Base-by-base conservation (phyloP, 2,329 filamentous ascomycete species). In the Arthrobotrys pseudoclavata region DNA sequence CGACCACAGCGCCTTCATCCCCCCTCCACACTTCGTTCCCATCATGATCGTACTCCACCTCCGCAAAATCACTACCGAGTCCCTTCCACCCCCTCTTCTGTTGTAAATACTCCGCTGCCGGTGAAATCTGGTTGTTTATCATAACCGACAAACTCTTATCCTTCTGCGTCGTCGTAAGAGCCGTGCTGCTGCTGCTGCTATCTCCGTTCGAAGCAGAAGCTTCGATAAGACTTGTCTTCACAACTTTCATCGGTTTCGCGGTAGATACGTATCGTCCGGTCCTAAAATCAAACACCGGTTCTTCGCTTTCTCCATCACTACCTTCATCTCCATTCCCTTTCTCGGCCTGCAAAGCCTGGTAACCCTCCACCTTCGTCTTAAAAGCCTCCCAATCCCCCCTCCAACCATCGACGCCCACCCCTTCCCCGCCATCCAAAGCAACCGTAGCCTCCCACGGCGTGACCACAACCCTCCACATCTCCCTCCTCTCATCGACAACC, bases 391-490 rank as follows among this genome's bases (percentile, higher is more conserved):
- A 97, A 78, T 96, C 93, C 7, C 91, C 93, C 85, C 91, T 91
- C 96, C 96, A 98, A 80, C 92, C 90, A 0, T 92, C 91, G 0
- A 91, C 93, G 94, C 95, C 97, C 0, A 94, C 86, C 72, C 95
- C 88, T 82, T 91, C 89, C 34, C 90, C 94, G 13, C 88, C 87
- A 84, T 89, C 87, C 78, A 99, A 84, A 3, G 93, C 92, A 55
- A 97, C 85, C 66, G 90, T 90, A 69, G 98, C 85, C 86, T 99
- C 96, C 83, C 96, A 98, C 0, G 95, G 95, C n/a, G 96, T 99
- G 47, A 98, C 90, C 9, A 98, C 90, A 0, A 94, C 94, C 81
- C 90, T 89, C 87, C 91, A 98, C 82, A 97, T 97, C 5, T 92
- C 92, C 72, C 92, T 91, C 79, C 94, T 93, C 81, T 97, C 95